Conservation (phyloP, 371 early-diverging fungal species). For the Capniomyces stellatus region DNA sequence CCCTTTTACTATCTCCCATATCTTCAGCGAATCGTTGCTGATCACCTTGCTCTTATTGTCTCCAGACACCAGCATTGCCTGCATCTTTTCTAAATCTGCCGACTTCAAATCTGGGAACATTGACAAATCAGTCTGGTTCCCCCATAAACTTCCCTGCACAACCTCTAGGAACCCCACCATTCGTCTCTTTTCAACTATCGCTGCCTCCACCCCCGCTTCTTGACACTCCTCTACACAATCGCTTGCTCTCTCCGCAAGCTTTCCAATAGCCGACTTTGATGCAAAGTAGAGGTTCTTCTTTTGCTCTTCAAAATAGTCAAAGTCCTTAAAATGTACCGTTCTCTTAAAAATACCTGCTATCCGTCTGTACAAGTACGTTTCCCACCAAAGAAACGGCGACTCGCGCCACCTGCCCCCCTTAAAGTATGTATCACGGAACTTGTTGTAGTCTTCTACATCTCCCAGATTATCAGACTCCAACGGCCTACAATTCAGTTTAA, state of each 20-base stretch:
- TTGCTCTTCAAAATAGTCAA: constrained; percentile 54
- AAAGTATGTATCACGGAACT: constrained; percentile 31
- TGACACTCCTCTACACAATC: constrained; percentile 6
- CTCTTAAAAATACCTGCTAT: constrained; percentile 37
- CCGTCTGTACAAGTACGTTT: constrained; percentile 71
- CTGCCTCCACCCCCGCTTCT: constrained; percentile 7
- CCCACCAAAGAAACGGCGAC: constrained; percentile 60
- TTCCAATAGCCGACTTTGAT: constrained; percentile 39
- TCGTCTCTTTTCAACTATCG: constrained; percentile 1
- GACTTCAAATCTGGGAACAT: constrained; percentile 50
- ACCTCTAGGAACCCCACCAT: constrained; percentile 43
- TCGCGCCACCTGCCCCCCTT: constrained; percentile 38
- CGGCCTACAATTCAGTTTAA: no score
- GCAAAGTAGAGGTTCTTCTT: constrained; percentile 49
- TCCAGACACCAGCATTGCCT: constrained; percentile 27
- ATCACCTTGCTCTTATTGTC: constrained; percentile 26
- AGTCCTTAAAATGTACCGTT: constrained; percentile 37
- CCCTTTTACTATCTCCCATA: constrained; percentile 32
- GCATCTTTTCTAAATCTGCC: constrained; percentile 47
- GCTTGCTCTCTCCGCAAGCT: constrained; percentile 37
- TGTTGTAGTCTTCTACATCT: constrained; percentile 48
- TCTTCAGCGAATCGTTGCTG: constrained; percentile 38
- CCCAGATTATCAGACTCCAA: constrained; percentile 26
- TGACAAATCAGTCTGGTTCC: constrained; percentile 74
- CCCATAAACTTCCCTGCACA: constrained; percentile 64